phyloP scores from a whole-genome alignment of 2,329 filamentous ascomycete genomes.

The Trichoderma citrinoviride region DNA sequence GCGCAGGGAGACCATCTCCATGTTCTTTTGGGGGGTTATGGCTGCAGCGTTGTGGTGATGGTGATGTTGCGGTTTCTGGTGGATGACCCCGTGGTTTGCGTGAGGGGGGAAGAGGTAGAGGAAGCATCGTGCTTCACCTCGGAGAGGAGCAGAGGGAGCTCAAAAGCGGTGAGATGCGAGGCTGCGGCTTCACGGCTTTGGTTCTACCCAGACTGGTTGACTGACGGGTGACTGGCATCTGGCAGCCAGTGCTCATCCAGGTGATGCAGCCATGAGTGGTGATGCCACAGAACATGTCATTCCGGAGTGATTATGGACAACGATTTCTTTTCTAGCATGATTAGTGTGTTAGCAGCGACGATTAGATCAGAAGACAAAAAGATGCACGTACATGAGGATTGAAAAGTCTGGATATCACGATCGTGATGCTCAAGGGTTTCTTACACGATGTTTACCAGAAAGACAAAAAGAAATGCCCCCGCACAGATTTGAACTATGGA shows the following conservation, averaged over 20 bases:
- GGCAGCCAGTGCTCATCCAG: neutral
- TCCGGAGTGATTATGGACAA: neutral
- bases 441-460: neutral
- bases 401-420: neutral
- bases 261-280: neutral
- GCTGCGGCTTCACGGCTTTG: neutral
- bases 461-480: constrained; percentile 8
- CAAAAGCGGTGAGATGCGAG: constrained; percentile 2
- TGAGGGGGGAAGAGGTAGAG: neutral
- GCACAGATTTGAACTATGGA: constrained; percentile 18
- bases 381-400: neutral
- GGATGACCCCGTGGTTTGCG: neutral
- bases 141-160: neutral
- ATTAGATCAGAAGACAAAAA: neutral
- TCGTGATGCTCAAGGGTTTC: neutral
- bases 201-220: neutral
- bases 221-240: neutral
- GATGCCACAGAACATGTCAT: neutral
- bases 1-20: neutral
- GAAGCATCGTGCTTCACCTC: neutral
- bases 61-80: neutral
- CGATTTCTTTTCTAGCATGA: too few relatives aligned
- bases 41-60: neutral
- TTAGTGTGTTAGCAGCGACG: too few relatives aligned
- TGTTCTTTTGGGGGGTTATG: neutral